phyloP scores from a whole-genome alignment of 2,329 filamentous ascomycete species.

The Phyllosticta capitalensis region DNA sequence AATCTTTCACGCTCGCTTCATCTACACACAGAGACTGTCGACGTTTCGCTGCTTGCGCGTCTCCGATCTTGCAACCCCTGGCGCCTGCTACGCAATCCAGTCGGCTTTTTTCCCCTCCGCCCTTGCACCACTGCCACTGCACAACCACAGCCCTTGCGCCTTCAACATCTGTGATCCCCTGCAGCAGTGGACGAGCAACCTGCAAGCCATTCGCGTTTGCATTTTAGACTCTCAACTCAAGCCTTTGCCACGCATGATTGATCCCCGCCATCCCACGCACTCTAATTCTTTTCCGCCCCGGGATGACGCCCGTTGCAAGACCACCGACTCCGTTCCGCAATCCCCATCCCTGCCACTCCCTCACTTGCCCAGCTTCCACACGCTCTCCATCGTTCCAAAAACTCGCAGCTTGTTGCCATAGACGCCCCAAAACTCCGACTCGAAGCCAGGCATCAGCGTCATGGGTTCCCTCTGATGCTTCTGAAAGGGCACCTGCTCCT shows the following conservation, averaged over 20 bases:
- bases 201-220: background rate
- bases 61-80: too few species aligned
- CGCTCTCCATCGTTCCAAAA: conserved; percentile 48
- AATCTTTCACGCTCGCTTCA: too few species aligned
- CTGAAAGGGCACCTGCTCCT: conserved; percentile 12
- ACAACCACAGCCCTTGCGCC: background rate
- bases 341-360: background rate
- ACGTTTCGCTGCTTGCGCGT: too few species aligned
- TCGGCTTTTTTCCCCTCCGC: too few species aligned
- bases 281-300: background rate
- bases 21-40: too few species aligned
- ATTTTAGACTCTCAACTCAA: background rate
- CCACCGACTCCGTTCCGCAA: background rate
- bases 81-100: too few species aligned
- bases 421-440: conserved; percentile 45
- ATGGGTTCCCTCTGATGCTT: conserved; percentile 18
- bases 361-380: conserved; percentile 13
- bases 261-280: background rate
- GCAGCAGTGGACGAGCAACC: background rate
- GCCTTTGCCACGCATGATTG: background rate
- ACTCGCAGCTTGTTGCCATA: conserved; percentile 52
- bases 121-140: too few species aligned
- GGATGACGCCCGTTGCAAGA: too few species aligned
- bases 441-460: conserved; percentile 43
- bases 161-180: background rate